Evolutionary conservation across 2,329 filamentous ascomycete genomes (phyloP).

Genomic region (Penicillium sp.): DNA sequence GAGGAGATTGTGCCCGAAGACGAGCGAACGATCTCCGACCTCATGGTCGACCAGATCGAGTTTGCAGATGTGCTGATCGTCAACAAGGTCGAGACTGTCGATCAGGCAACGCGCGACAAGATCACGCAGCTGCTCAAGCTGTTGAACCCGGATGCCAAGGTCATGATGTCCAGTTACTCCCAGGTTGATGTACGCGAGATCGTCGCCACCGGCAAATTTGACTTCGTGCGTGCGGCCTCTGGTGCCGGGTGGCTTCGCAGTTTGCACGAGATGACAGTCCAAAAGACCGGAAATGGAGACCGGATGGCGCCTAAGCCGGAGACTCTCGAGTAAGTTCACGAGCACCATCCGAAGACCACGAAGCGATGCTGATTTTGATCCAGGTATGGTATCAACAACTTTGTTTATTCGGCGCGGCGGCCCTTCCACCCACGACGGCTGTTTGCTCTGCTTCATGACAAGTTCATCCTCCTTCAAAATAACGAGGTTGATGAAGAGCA

Average conservation of each 20-base stretch:
- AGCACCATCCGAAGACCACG: neutral
- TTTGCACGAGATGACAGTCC: conserved; percentile 64
- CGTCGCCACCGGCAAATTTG: conserved; percentile 64
- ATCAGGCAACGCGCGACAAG: conserved; percentile 44
- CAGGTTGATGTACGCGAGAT: conserved; percentile 62
- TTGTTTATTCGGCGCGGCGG: conserved; percentile 62
- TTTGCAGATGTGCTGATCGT: conserved; percentile 71
- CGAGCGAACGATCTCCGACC: conserved; percentile 69
- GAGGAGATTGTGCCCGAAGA: conserved; percentile 65
- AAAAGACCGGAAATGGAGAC: conserved; percentile 55
- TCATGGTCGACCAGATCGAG: conserved; percentile 75
- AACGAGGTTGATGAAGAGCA: conserved; percentile 31
- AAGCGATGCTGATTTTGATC: neutral
- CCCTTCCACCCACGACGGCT: conserved; percentile 48
- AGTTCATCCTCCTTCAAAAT: conserved; percentile 46
- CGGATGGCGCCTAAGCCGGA: conserved; percentile 65
- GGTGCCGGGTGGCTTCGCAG: conserved; percentile 69
- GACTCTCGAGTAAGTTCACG: conserved; percentile 59
- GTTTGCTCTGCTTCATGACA: conserved; percentile 44
- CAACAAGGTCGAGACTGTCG: conserved; percentile 67
- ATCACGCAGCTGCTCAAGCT: conserved; percentile 56
- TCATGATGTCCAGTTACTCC: conserved; percentile 59
- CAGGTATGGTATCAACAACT: conserved; percentile 60
- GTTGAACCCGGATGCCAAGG: conserved; percentile 65
- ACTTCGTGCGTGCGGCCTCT: conserved; percentile 61